A percentile compares a stretch with the other conserved stretches of the same genome.
Evolutionary conservation across 2,329 filamentous ascomycete species (phyloP).

Genomic region (Teratosphaeria nubilosa): DNA sequence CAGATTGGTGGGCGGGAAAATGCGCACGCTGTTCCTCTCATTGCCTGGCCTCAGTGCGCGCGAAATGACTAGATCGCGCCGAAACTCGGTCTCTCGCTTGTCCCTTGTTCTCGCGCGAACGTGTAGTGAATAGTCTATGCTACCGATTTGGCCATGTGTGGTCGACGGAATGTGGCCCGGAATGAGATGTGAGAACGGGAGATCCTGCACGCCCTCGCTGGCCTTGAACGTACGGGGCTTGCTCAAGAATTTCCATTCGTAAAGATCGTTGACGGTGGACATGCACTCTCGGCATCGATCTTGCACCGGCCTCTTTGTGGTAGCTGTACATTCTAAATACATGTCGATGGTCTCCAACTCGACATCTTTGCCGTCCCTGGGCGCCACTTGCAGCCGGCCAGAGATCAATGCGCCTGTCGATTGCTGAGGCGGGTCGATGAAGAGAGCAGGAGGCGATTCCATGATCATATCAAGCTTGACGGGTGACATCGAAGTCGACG

Average conservation of each 20-base stretch:
- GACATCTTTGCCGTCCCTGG: conserved; percentile 54
- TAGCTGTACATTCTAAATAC: conserved; percentile 57
- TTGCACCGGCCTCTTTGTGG: conserved; percentile 72
- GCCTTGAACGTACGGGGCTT: conserved; percentile 35
- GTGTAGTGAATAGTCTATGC: conserved; percentile 68
- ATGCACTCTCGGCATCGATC: conserved; percentile 69
- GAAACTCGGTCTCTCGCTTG: conserved; percentile 54
- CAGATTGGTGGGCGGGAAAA: conserved; percentile 94
- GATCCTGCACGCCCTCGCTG: conserved; percentile 55
- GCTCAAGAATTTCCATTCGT: conserved; percentile 67
- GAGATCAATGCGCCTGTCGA: conserved; percentile 81
- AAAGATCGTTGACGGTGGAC: conserved; percentile 61
- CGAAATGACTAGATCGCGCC: conserved; percentile 61
- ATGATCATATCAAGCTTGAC: conserved; percentile 53
- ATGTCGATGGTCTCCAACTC: conserved; percentile 62
- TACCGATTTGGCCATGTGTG: conserved; percentile 61
- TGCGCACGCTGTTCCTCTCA: conserved; percentile 81
- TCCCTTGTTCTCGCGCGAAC: conserved; percentile 54
- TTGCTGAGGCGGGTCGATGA: conserved; percentile 63
- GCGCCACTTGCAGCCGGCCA: conserved; percentile 65
- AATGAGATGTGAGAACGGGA: conserved; percentile 82
- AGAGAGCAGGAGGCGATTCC: conserved; percentile 77
- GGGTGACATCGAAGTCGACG: conserved; percentile 23
- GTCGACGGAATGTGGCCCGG: conserved; percentile 77
- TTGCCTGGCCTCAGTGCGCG: conserved; percentile 69